Evolutionary conservation across 2,329 filamentous ascomycete species (phyloP), one percentile per base, ranked within the genome.

Genomic region (Verticillium albo-atrum): DNA sequence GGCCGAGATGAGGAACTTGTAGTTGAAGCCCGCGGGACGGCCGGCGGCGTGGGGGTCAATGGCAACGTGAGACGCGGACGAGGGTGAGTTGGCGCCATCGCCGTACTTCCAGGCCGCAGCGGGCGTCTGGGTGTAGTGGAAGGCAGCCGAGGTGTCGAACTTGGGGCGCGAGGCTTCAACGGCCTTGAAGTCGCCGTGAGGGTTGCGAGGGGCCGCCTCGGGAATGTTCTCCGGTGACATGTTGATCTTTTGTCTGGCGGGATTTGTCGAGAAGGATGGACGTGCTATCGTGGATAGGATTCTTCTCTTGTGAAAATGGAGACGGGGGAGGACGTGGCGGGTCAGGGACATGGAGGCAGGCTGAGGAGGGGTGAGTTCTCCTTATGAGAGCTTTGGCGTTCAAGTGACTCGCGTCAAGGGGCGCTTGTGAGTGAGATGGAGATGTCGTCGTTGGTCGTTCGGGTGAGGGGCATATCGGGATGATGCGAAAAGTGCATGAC

Each of bases 1-100:
- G 63, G 86, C 87, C 20, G 87, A 90, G 73, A 97, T 96, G 62
- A 97, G 80, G 15, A 97, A 84, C 76, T 96, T 97, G 83, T 98
- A 97, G 81, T 97, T 97, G 76, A 84, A 86, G 1, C 79, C 76
- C 0, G 85, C 75, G 0, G 86, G 82, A 0, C 93, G 84, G 32
- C 87, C 90, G 28, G 86, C 77, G 59, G 82, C 88, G 71, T 93
- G 87, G 0, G 93, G 93, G 73, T 97, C 89, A 67, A 97, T 96
- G 69, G 87, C 78, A 64, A 94, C 74, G 75, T 97, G 91, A 1
- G 68, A 14, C 25, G 26, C 35, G 14, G 55, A 17, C 14, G 47
- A 56, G 20, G 65, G 60, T 42, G 65, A 59, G 76, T 91, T 92
- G 61, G 85, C 80, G 64, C 90, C 90, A 55, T 78, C 71, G 58